Percentiles rank a stretch among this genome's conserved stretches.
These are phyloP conservation scores for Mycena alexandri DNA, from an alignment of 768 basidiomycete species.

Conservation along the genomic window DNA sequence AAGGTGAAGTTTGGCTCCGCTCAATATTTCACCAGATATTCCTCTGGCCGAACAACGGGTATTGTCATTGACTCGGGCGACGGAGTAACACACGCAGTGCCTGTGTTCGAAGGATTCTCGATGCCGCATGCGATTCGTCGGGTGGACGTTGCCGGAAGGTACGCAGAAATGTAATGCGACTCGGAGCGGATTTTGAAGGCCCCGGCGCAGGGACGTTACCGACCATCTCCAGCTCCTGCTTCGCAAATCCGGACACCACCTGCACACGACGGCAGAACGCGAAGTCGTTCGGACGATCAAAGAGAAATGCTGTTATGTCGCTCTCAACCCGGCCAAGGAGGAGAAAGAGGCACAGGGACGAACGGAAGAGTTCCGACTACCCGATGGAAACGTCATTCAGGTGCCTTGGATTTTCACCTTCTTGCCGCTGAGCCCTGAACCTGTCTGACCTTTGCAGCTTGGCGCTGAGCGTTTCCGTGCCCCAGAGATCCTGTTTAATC, in stretches of 20 bases:
- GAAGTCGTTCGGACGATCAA: conserved; percentile 98
- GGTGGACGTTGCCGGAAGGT: conserved; percentile 97
- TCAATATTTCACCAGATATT: conserved; percentile 74
- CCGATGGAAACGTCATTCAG: conserved; percentile 95
- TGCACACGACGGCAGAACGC: conserved; percentile 96
- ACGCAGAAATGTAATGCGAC: background rate
- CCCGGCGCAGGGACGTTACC: conserved; percentile 84
- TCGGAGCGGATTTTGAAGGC: background rate
- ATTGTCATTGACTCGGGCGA: conserved; percentile 99
- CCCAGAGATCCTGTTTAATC: conserved; percentile 97
- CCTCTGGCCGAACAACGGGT: conserved; percentile 98
- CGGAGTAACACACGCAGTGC: conserved; percentile 98
- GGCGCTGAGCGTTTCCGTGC: conserved; percentile 96
- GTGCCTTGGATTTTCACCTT: conserved; percentile 56
- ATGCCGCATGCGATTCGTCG: conserved; percentile 98
- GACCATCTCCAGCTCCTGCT: conserved; percentile 95
- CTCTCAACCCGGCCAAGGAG: conserved; percentile 92
- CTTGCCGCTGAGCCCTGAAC: conserved; percentile 35
- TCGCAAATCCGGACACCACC: conserved; percentile 93
- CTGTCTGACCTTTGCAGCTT: conserved; percentile 65
- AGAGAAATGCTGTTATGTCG: conserved; percentile 97
- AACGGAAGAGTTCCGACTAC: conserved; percentile 90
- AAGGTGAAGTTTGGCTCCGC: background rate
- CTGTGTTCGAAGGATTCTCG: conserved; percentile 98
- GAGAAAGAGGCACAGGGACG: conserved; percentile 89